Percentiles rank a stretch among this genome's conserved stretches.
Conservation (phyloP, 2,329 filamentous ascomycete species). For the Plenodomus biglobosus region DNA sequence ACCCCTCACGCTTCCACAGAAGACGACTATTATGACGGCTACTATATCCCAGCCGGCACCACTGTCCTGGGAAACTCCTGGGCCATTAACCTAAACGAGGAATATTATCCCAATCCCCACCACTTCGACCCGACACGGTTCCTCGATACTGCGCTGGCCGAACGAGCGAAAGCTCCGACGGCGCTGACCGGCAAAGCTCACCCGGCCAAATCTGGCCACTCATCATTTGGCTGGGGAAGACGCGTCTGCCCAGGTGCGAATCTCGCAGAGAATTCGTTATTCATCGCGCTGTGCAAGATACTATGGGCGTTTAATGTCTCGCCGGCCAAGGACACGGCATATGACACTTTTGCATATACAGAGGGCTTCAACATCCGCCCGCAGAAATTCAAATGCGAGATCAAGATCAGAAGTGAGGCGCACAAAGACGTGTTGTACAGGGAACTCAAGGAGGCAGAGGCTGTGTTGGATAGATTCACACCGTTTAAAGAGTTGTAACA, state of each 20-base stretch:
- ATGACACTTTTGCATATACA: slow-evolving; percentile 46
- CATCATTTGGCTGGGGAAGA: slow-evolving; percentile 41
- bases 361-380: slow-evolving; percentile 48
- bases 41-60: slow-evolving; percentile 53
- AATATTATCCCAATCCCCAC: slow-evolving; percentile 45
- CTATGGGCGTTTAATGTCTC: slow-evolving; percentile 42
- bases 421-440: slow-evolving; percentile 32
- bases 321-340: slow-evolving; percentile 32
- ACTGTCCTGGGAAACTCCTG: slow-evolving; percentile 51
- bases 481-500: slow-evolving; percentile 33
- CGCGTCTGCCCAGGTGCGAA: slow-evolving; percentile 38
- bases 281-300: slow-evolving; percentile 38
- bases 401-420: slow-evolving; percentile 36
- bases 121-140: slow-evolving; percentile 47
- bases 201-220: slow-evolving; percentile 37
- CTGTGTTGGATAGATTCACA: slow-evolving; percentile 40
- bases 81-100: slow-evolving; percentile 48
- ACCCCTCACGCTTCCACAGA: slow-evolving; percentile 53
- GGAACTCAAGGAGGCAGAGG: slow-evolving; percentile 34
- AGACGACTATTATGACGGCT: slow-evolving; percentile 54
- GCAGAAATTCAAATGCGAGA: slow-evolving; percentile 39
- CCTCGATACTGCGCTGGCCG: slow-evolving; percentile 27
- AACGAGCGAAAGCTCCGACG: slow-evolving; percentile 19
- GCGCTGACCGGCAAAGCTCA: slow-evolving; percentile 25
- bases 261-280: slow-evolving; percentile 36